Evolutionary conservation across 305 asterid genomes (phyloP).

Genomic region (Plantago lanceolata): DNA sequence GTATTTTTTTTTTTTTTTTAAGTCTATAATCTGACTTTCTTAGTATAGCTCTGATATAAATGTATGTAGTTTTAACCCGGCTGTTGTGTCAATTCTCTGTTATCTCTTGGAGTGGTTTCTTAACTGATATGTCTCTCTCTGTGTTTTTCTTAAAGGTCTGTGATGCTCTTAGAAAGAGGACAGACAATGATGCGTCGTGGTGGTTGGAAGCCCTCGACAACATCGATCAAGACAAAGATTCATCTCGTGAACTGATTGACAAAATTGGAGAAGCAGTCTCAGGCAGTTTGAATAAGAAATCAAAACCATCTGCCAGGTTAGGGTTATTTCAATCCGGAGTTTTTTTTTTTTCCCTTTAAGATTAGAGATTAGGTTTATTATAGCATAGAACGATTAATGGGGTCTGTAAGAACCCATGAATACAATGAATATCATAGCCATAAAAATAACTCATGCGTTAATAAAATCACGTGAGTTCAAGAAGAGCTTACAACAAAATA

Average conservation of each 20-base stretch:
- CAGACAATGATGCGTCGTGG: constrained; percentile 58
- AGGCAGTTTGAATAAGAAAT: constrained; percentile 54
- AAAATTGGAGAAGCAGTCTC: constrained; percentile 81
- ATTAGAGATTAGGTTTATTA: too few relatives aligned
- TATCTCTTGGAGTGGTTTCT: background rate
- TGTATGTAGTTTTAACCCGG: background rate
- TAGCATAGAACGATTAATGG: too few relatives aligned
- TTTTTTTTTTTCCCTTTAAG: background rate
- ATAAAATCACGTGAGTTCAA: too few relatives aligned
- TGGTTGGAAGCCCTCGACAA: constrained; percentile 88
- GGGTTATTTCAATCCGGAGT: constrained; percentile 26
- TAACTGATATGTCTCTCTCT: constrained; percentile 10
- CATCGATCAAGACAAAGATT: constrained; percentile 70
- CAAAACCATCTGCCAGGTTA: constrained; percentile 71
- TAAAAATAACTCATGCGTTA: too few relatives aligned
- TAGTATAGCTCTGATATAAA: background rate
- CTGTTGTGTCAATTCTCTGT: constrained; percentile 6
- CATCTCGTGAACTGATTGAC: constrained; percentile 47
- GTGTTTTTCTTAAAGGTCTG: constrained; percentile 48
- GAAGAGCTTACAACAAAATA: too few relatives aligned
- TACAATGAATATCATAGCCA: too few relatives aligned
- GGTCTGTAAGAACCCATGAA: too few relatives aligned
- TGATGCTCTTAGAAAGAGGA: constrained; percentile 46
- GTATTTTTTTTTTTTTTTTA: too few relatives aligned
- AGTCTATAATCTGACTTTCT: background rate